Base-by-base conservation (phyloP, 1,139 yeast genomes). In the Candida sojae region DNA sequence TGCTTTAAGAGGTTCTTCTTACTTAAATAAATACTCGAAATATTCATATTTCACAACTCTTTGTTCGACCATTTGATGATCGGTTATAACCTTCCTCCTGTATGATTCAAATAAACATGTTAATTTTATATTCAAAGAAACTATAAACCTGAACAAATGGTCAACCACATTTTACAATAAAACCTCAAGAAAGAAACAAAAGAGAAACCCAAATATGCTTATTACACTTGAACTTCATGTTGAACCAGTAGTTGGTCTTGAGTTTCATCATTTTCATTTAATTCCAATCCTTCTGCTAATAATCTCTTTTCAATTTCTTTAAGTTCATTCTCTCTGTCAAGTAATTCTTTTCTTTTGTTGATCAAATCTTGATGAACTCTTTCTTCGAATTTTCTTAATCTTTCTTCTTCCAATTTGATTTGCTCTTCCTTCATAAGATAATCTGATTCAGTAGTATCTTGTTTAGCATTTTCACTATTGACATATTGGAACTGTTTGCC, bases 341-440 rank as follows among this genome's bases (percentile, higher is more conserved):
- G 77, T 55, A 93, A 79, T 66, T 90, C 96, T 60, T 86, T 84
- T 57, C 96, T 80, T 77, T 91, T 91, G 63, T 83, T 82, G 60
- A 88, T 77, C 67, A 93, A 79, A 65, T 92, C 98, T 61, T 87
- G 88, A 66, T 90, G 97, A 25, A 93, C 97, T 57, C 96, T 79
- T 63, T 86, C 89, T 67, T 87, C 95, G 61, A 86, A 87, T 47
- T 88, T 88, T 62, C 75, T 82, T 60, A 87, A 74, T 64, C 93
- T 79, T 65, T 86, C 93, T 67, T 87, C 93, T 64, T 87, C 95
- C 49, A 86, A 71, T 63, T 84, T 82, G 58, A 87, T 87, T 64
- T 86, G 93, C 63, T 86, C 93, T 65, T 87, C 95, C 68, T 88
- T 86, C 44, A 83, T 81, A 57, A 81, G 60, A 59, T 83, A 84